Evolutionary conservation across 1,139 yeast species (phyloP), one percentile per base, ranked within the genome.

Genomic region (Candida sanyaensis): DNA sequence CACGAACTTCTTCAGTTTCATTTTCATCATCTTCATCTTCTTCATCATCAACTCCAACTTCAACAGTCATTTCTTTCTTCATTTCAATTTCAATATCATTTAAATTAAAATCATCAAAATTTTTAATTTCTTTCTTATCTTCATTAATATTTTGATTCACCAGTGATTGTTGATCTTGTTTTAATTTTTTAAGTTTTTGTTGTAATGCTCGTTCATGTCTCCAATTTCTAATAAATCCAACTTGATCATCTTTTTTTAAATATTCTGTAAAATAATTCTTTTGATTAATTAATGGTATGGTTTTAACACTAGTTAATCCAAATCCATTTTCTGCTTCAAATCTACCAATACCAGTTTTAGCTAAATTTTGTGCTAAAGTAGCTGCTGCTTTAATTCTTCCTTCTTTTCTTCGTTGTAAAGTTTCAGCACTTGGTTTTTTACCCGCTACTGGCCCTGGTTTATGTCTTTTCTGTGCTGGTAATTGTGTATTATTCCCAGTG

Each of bases 251-350:
- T 56, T 85, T 86, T 63, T 91, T 89, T 62, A 93, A 75, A 65
- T 93, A 93, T 60, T 92, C 97, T 0, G 97, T 89, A 61, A 84
- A 92, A 70, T 90, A 92, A 72, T 93, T 95, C 66, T 93, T 93
- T 62, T 93, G 99, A 65, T 93, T 95, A 68, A 93, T 87, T 46
- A 91, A 77, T 27, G 84, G 81, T 17, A 88, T 78, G 6, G 86
- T 76, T 45, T 83, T 81, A 54, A 93, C 84, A 44, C 81, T 79
- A 5, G 95, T 81, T 55, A 82, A 75, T 43, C 80, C 78, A 57
- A 91, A 71, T 41, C 81, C 80, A 63, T 88, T 88, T 51, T 87
- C 91, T 37, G 64, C 67, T 53, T 80, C 86, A 38, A 83, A 81
- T 51, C 90, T 77, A 50, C 84, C 88, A 47, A 90, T 88, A 9